Evolutionary conservation across 208 protist species (phyloP), one percentile per base, ranked within the genome.

Genomic region (Leishmania guyanensis): DNA sequence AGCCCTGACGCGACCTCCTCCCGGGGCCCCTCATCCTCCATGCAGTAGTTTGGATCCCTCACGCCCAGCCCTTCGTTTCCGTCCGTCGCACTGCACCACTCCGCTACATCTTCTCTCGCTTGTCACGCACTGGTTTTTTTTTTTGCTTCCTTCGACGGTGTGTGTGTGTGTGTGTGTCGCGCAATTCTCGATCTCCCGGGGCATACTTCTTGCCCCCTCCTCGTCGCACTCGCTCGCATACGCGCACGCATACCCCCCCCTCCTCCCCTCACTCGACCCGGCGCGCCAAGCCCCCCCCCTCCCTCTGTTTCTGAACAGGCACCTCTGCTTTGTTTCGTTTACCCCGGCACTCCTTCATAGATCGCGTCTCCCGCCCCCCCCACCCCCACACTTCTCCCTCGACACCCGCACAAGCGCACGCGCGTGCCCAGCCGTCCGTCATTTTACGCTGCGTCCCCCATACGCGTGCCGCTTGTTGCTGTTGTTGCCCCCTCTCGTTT

Each of bases 301-400:
- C 26, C 53, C 36, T 77, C 77, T 80, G 77, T 80, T 80, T 80
- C 33, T 80, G 16, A 80, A 80, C 77, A 80, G 76, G 29, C 75
- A 53, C n/a, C 39, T n/a, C 72, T 46, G 12, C 53, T 43, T 76
- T 64, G 22, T 53, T 46, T 65, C 64, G 46, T 72, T 72, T 53
- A 58, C 62, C 50, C 48, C 20, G 5, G 33, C 65, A 70, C 66
- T 14, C n/a, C 17, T 82, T 70, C 46, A 75, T 72, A 75, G 50
- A 74, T 58, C 36, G 56, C 22, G 39, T 56, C 29, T 66, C 26
- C 39, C 43, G 69, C 51, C 64, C 43, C 43, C 43, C 50, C 10
- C 46, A 0, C 29, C 20, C 62, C 22, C 62, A 33, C 33, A 9
- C 33, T 3, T 43, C 26, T 43, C 64, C 16, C n/a, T 33, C 26